These are phyloP conservation scores for Sonneratia alba DNA, from an alignment of 345 rosid genomes.

Conservation along the genomic window DNA sequence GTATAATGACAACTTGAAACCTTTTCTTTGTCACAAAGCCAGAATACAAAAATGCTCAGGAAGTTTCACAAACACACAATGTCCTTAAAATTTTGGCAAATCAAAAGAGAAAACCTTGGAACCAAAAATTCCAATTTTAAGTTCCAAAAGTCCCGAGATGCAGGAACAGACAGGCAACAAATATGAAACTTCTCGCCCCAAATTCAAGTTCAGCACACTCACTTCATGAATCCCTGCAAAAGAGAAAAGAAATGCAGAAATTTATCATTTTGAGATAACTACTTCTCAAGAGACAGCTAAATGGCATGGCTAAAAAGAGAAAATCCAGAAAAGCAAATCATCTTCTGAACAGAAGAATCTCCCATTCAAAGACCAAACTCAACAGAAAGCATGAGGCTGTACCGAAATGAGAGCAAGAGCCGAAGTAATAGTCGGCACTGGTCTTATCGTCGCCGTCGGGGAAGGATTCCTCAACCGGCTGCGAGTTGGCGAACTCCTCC, in stretches of 20 bases:
- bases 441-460: conserved; percentile 52
- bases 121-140: background rate
- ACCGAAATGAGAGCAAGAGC: conserved; percentile 99
- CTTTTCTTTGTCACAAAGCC: background rate
- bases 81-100: background rate
- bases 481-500: conserved; percentile 17
- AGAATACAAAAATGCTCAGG: background rate
- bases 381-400: background rate
- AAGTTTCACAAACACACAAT: no score
- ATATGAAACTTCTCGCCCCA: background rate
- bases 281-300: background rate
- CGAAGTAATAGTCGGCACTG: conserved; percentile 97
- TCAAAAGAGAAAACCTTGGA: background rate
- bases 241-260: background rate
- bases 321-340: no score
- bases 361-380: no score
- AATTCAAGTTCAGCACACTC: conserved; percentile 35
- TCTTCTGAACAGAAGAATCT: no score
- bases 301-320: no score
- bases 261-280: background rate
- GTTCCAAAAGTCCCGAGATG: background rate
- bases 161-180: background rate
- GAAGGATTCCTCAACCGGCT: conserved; percentile 19
- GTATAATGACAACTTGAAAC: background rate
- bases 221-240: conserved; percentile 98